Evolutionary conservation across 208 protist genomes (phyloP).

Genomic region (Wallacemonas sp.): DNA sequence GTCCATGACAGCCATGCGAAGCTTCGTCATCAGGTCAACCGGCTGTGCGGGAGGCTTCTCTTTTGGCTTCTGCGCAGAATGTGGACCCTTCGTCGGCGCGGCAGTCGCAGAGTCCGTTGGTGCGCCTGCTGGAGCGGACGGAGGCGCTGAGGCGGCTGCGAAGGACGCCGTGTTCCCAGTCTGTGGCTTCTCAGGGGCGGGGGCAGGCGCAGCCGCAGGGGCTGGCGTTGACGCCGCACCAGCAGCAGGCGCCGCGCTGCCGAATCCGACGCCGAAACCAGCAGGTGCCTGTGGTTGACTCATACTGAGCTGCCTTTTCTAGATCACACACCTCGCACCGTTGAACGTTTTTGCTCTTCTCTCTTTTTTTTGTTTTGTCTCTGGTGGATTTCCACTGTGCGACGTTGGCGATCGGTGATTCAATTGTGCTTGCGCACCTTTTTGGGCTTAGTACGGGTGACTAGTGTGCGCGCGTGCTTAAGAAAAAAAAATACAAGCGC

Average conservation of each 20-base stretch:
- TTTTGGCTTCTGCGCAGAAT: neutral
- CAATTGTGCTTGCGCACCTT: too few relatives aligned
- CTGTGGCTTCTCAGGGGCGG: neutral
- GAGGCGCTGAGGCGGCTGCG: neutral
- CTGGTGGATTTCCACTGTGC: neutral
- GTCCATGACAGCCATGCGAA: conserved; percentile 22
- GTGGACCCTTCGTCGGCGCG: neutral
- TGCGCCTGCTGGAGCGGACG: neutral
- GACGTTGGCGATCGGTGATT: too few relatives aligned
- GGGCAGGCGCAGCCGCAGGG: neutral
- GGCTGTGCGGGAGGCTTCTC: neutral
- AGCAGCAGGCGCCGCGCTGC: neutral
- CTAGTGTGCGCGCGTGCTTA: too few relatives aligned
- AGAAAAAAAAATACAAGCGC: too few relatives aligned
- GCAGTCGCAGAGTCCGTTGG: neutral
- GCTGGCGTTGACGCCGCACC: neutral
- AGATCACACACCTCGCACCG: too few relatives aligned
- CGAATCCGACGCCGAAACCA: neutral
- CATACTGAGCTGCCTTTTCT: too few relatives aligned
- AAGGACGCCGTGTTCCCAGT: neutral
- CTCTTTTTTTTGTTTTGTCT: neutral
- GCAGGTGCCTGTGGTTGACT: neutral
- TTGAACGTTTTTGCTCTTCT: neutral
- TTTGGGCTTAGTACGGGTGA: too few relatives aligned
- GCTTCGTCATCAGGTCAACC: conserved; percentile 14